Base-by-base conservation (phyloP, 176 grass and related monocot genomes). In the Triticum dicoccoides region DNA sequence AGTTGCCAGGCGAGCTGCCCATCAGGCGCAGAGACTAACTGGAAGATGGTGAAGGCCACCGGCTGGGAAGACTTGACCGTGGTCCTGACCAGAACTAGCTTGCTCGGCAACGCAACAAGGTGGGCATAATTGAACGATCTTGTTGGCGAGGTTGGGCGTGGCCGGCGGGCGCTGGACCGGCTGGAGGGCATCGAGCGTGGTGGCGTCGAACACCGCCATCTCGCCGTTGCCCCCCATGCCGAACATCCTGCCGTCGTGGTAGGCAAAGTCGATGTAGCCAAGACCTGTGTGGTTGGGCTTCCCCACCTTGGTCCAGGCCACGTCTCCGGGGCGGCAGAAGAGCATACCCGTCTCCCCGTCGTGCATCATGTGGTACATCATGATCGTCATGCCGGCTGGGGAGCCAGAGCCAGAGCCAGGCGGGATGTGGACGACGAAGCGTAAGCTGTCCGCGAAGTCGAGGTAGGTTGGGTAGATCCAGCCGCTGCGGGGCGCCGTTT, bases 231-330 rank as follows among this genome's bases (percentile, higher is more conserved):
- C 24, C 0, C 61, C 13, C 37, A 80, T 2, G 23, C 59, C 37
- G 37, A 80, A 80, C 23, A 80, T 80, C 78, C 9, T 80, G 78
- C 78, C 61, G 59, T 80, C 38, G 78, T 64, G n/a, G 41, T 42
- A 42, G 9, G 41, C 41, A 2, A 42, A 38, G 42, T 81, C 63
- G 64, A 51, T 11, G 61, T 21, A 68, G 41, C 15, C 41, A 1
- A 0, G 0, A 15, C 0, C 5, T 6, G 0, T 10, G 5, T 0
- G n/a, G 39, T 4, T 1, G 39, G 38, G 38, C 11, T 2, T 44
- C 11, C 15, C 2, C 61, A 80, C 37, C 61, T 2, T 20, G 35
- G 79, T 66, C 39, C 79, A 80, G 24, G 78, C 78, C 13, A n/a
- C 78, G 37, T 80, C 78, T 6, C 79, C 79, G 2, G 79, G 62